These are phyloP conservation scores for Dissophora globulifera DNA, from an alignment of 192 early-diverging fungal genomes.

Conservation along the genomic window DNA sequence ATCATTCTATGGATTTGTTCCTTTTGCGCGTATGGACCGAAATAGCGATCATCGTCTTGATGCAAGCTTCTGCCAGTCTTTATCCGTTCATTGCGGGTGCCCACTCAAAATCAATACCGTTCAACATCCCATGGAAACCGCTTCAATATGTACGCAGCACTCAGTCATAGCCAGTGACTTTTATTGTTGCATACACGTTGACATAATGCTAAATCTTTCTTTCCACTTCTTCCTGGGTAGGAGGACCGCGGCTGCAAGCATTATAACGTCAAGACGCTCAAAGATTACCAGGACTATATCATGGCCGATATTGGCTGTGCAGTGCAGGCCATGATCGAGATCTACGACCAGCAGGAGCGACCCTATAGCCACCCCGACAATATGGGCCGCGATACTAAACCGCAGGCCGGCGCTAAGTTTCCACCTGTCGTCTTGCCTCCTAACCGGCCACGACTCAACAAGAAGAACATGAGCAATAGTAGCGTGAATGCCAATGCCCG, in stretches of 20 bases:
- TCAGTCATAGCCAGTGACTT: too few relatives aligned
- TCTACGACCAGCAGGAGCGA: slow-evolving; percentile 35
- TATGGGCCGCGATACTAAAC: slow-evolving; percentile 17
- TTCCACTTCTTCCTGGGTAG: background rate
- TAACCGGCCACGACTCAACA: background rate
- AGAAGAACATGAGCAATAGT: background rate
- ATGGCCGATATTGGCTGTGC: slow-evolving; percentile 45
- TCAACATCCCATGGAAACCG: slow-evolving; percentile 22
- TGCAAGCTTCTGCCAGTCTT: slow-evolving; percentile 34
- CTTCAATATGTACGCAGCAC: slow-evolving; percentile 37
- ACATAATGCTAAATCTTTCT: background rate
- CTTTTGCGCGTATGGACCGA: background rate
- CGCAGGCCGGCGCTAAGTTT: background rate
- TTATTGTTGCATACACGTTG: background rate
- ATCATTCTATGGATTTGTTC: background rate
- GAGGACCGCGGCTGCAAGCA: slow-evolving; percentile 1
- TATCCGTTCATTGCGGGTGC: slow-evolving; percentile 25
- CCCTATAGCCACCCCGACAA: slow-evolving; percentile 43
- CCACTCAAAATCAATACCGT: slow-evolving; percentile 17
- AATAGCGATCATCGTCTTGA: slow-evolving; percentile 40
- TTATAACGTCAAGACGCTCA: slow-evolving; percentile 10
- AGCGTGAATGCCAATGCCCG: background rate
- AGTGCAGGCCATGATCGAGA: slow-evolving; percentile 37
- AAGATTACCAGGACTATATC: slow-evolving; percentile 31
- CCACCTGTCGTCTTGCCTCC: slow-evolving; percentile 12